Evolutionary conservation across 2,329 filamentous ascomycete genomes (phyloP), one percentile per base, ranked within the genome.

Genomic region (Xylaria hypoxylon): DNA sequence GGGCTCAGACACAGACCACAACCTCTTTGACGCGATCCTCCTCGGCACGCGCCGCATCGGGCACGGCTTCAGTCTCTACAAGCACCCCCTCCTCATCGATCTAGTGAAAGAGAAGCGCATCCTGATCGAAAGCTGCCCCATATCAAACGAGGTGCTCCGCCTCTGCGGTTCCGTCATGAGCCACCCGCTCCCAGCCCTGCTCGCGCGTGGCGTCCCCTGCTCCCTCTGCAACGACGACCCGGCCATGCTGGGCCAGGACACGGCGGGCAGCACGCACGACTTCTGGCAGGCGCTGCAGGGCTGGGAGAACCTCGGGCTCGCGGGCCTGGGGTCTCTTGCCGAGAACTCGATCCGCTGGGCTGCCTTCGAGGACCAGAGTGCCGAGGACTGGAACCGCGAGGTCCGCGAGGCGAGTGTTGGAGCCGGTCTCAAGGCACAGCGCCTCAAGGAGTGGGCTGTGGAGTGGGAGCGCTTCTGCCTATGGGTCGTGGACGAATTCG

Each of bases 311-410:
- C 86, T 97, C 15, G 96, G 94, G 0, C 84, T 98, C 2, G 93
- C 92, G 11, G 95, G 94, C 0, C 80, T 98, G 59, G 95, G 92
- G 0, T 92, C 90, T 64, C 84, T 99, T 72, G 95, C 94, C 0
- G 94, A 98, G 84, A 98, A 97, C 76, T 96, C 93, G 71, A 89
- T 98, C 50, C 86, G 92, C 45, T 98, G 93, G 93, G 91, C 93
- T 8, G 91, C 90, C 24, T 96, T 94, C 73, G 93, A 97, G 76
- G 94, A 97, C 72, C 89, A 93, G 77, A 85, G 80, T 22, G 79
- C 86, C 11, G 86, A 88, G 7, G 87, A 90, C 51, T 97, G 94
- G 93, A 79, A 85, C 24, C 84, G 87, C 61, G 92, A 89, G 62
- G 85, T 97, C 70, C 90, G 87, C 65, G 88, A 91, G 69, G 94